Base-by-base conservation (phyloP, 495 filamentous ascomycete species). In the Podospora sp. region DNA sequence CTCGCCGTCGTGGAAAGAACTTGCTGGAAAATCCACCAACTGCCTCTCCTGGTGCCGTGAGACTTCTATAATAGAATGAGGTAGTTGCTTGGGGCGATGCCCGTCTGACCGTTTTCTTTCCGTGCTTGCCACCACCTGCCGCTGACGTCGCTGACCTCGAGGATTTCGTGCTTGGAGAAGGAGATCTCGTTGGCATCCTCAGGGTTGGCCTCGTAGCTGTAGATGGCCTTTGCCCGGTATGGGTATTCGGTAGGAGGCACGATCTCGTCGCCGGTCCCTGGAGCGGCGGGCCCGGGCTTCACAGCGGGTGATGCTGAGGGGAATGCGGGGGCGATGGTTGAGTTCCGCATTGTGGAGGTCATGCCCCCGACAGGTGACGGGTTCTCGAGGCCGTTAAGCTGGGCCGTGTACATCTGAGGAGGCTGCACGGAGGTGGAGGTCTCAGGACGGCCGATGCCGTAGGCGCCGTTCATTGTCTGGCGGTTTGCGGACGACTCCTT, bases 71-170 rank as follows among this genome's bases (percentile, higher is more conserved):
- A 87, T 73, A 99, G 82, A 78, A 98, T 97, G 75, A 99, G 84
- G 76, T 99, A 99, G 81, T 99, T 99, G 69, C 92, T 97, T 21
- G 95, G 95, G 62, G 95, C 95, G 78, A 98, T 97, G 71, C 95
- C 95, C 60, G 95, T 97, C 71, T 97, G 93, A 74, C 95, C 95
- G 69, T 79, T 97, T 76, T 92, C 87, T 81, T 98, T 97, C 81
- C 92, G 88, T 68, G 95, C 95, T 81, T 99, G 95, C 95, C 95
- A 99, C 95, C 95, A 99, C 79, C 95, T 81, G 29, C 95, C 95
- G 73, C 92, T 97, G 64, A 99, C 96, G 72, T 99, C 95, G 53
- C 92, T 96, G 64, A 99, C 94, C 77, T 99, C 94, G 52, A 99
- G 83, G 63, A 97, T 92, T 78, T 99, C 95, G 71, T 98, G 92